These are phyloP conservation scores for Botrytis squamosa DNA, from an alignment of 2,329 filamentous ascomycete species.

Conservation along the genomic window DNA sequence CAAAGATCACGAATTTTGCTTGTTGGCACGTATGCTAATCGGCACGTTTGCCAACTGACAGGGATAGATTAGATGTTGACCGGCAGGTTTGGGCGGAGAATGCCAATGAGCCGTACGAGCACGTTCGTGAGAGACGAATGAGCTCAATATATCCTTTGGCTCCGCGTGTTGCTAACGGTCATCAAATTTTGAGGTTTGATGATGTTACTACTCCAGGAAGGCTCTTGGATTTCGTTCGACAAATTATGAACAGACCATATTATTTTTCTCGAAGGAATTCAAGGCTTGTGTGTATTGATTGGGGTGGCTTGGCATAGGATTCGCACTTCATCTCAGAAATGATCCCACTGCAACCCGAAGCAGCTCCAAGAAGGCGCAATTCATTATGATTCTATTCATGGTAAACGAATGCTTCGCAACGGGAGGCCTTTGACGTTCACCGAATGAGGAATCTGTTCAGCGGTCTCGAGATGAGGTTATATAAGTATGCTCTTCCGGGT, in stretches of 20 bases:
- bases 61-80: background rate
- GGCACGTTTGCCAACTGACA: background rate
- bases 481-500: constrained; percentile 12
- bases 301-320: constrained; percentile 17
- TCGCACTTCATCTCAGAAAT: constrained; percentile 1
- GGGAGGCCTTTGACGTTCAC: background rate
- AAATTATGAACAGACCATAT: background rate
- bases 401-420: background rate
- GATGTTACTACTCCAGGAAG: background rate
- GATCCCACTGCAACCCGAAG: constrained; percentile 11
- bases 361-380: constrained; percentile 12
- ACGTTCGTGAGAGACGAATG: background rate
- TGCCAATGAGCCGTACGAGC: background rate
- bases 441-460: background rate
- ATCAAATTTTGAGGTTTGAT: background rate
- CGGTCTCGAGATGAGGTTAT: background rate
- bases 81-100: background rate
- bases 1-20: background rate
- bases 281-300: background rate
- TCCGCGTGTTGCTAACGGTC: background rate
- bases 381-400: constrained; percentile 17
- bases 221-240: background rate
- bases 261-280: constrained; percentile 3
- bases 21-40: background rate
- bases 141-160: background rate